phyloP scores from a whole-genome alignment of 106 monocot species.

The Platanthera zijinensis region DNA sequence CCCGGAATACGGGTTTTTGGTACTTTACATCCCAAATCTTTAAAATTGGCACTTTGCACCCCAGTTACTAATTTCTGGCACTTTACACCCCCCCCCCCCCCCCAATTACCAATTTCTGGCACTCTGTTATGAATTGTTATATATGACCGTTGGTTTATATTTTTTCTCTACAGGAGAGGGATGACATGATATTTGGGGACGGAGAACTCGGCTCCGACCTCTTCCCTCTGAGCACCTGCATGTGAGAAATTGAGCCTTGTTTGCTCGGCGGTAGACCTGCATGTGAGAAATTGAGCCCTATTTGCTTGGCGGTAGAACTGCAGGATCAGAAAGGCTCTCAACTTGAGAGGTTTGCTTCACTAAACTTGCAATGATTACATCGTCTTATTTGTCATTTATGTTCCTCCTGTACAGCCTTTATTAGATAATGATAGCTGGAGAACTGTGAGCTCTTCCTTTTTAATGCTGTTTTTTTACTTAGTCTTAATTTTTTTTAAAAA shows the following conservation, averaged over 20 bases:
- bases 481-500: not conserved
- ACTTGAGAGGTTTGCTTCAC: slow-evolving; percentile 1
- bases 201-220: slow-evolving; percentile 8
- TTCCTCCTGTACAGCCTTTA: not conserved
- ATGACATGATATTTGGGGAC: slow-evolving; percentile 2
- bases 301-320: not conserved
- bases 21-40: no score
- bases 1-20: no score
- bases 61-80: no score
- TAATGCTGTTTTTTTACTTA: not conserved
- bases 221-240: slow-evolving; percentile 11
- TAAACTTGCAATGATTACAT: not conserved
- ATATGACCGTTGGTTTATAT: not conserved
- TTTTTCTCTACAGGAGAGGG: slow-evolving; percentile 6
- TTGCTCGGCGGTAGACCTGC: no score
- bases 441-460: slow-evolving; percentile 1
- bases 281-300: not conserved
- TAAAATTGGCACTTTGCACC: no score
- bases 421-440: not conserved
- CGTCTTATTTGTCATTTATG: not conserved
- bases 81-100: no score
- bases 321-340: not conserved
- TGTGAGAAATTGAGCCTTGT: not conserved
- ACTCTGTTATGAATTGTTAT: no score
- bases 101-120: no score